These are phyloP conservation scores for Fomitopsis pinicola DNA, from an alignment of 1,284 basidiomycete genomes.

Conservation along the genomic window DNA sequence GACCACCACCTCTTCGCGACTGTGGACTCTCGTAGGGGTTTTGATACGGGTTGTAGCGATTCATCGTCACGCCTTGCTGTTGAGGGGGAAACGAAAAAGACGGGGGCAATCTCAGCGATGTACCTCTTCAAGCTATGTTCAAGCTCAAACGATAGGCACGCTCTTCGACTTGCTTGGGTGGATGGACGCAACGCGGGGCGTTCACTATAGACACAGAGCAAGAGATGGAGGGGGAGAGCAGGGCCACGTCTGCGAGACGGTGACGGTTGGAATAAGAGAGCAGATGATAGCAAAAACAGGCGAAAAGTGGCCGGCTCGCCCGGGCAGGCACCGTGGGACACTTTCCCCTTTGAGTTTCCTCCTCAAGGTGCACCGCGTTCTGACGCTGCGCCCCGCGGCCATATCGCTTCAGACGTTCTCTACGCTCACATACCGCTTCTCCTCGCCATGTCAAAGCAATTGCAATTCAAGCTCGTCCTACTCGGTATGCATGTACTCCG, in stretches of 20 bases:
- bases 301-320: not conserved
- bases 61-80: conserved; percentile 46
- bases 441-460: conserved; percentile 74
- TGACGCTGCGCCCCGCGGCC: conserved; percentile 19
- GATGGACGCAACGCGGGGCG: not conserved
- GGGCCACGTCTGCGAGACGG: conserved; percentile 1
- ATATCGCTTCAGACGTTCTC: conserved; percentile 14
- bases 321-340: conserved; percentile 4
- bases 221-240: not conserved
- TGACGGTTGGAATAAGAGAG: conserved; percentile 12
- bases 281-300: conserved; percentile 9
- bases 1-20: conserved; percentile 59
- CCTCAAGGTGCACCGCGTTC: conserved; percentile 11
- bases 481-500: conserved; percentile 54
- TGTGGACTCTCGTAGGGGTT: conserved; percentile 57
- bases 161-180: not conserved
- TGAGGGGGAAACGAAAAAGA: conserved; percentile 10
- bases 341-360: conserved; percentile 5
- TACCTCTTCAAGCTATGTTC: not conserved
- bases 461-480: conserved; percentile 88
- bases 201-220: conserved; percentile 3
- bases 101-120: conserved; percentile 17
- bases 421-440: conserved; percentile 17
- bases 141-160: not conserved
- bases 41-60: conserved; percentile 83